Conservation (phyloP, 495 filamentous ascomycete species). For the Aspergillus steynii region DNA sequence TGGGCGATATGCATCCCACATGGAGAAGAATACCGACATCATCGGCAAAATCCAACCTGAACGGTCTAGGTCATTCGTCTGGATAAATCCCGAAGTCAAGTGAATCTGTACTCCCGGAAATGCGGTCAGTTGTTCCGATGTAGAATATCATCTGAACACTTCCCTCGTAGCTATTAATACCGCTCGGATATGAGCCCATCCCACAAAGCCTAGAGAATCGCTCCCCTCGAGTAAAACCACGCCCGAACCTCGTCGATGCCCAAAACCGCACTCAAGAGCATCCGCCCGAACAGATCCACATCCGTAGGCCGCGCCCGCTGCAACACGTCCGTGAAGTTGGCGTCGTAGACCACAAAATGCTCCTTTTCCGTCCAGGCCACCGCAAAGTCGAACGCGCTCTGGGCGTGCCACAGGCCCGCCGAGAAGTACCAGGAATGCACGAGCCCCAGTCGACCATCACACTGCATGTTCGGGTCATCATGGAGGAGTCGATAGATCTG, state of each 20-base stretch:
- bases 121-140: neutral
- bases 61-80: neutral
- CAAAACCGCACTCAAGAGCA: conserved; percentile 42
- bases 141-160: neutral
- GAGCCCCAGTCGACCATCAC: conserved; percentile 35
- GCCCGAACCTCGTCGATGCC: conserved; percentile 44
- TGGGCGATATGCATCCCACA: neutral
- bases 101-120: neutral
- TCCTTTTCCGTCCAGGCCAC: conserved; percentile 46
- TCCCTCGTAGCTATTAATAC: neutral
- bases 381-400: conserved; percentile 44
- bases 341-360: conserved; percentile 43
- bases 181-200: neutral
- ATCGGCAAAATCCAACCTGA: neutral
- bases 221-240: conserved; percentile 43
- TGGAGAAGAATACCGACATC: neutral
- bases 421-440: conserved; percentile 46
- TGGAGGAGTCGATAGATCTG: conserved; percentile 39
- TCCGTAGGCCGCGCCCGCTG: conserved; percentile 39
- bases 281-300: conserved; percentile 48
- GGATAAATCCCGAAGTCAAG: neutral
- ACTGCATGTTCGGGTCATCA: conserved; percentile 22
- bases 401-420: conserved; percentile 48
- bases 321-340: conserved; percentile 37
- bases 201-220: conserved; percentile 21